Evolutionary conservation across 768 basidiomycete species (phyloP).

Genomic region (Phlebiopsis flavidoalba): DNA sequence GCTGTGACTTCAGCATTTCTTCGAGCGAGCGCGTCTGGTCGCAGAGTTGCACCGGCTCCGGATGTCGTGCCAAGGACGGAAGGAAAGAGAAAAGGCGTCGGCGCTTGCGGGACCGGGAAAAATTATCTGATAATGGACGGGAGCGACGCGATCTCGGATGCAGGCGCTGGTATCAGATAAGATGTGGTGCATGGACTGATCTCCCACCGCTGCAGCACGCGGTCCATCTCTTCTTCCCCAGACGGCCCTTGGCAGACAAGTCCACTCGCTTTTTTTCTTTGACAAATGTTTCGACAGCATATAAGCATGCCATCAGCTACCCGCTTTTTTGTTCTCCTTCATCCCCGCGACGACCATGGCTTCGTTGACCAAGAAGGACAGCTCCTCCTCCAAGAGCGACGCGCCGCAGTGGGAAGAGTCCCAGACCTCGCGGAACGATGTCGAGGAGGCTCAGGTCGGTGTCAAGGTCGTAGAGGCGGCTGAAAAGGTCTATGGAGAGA

Average conservation of each 20-base stretch:
- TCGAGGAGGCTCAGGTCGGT: constrained; percentile 16
- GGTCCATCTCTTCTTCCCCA: not conserved
- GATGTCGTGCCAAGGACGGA: too few relatives aligned
- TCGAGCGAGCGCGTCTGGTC: too few relatives aligned
- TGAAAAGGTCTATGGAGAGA: constrained; percentile 16
- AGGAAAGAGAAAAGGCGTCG: too few relatives aligned
- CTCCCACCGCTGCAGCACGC: not conserved
- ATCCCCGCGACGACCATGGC: not conserved
- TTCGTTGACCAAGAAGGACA: not conserved
- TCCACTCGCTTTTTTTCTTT: not conserved
- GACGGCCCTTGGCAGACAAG: not conserved
- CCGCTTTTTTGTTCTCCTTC: not conserved
- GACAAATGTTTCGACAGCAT: not conserved
- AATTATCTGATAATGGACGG: constrained; percentile 2
- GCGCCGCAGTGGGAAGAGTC: not conserved
- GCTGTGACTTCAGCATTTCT: too few relatives aligned
- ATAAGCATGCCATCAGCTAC: not conserved
- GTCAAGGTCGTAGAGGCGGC: constrained; percentile 21
- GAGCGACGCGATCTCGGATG: not conserved
- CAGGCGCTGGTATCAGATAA: not conserved
- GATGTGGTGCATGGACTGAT: not conserved
- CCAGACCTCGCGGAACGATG: not conserved
- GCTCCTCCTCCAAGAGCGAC: not conserved
- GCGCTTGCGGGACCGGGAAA: too few relatives aligned
- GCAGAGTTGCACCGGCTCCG: too few relatives aligned